phyloP scores from a whole-genome alignment of 352 stramenopile species.

The Lagenidium giganteum region DNA sequence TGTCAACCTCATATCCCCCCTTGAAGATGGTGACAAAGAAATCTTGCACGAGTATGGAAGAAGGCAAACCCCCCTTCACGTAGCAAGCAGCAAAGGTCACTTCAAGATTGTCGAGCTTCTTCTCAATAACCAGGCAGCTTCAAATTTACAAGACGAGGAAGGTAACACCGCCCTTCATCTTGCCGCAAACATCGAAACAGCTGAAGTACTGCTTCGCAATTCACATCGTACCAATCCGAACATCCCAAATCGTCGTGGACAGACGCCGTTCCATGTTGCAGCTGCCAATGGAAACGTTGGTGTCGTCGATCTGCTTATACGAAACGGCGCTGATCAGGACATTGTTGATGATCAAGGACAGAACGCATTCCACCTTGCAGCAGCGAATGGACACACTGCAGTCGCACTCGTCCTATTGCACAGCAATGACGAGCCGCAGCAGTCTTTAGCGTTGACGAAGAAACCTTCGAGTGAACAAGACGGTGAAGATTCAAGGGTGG shows the following conservation, averaged over 20 bases:
- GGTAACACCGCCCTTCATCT: slow-evolving; percentile 78
- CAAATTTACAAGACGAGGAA: slow-evolving; percentile 74
- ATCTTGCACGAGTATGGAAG: slow-evolving; percentile 66
- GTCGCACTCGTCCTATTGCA: slow-evolving; percentile 73
- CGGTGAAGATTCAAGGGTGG: neutral
- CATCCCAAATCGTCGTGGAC: slow-evolving; percentile 69
- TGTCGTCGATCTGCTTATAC: slow-evolving; percentile 72
- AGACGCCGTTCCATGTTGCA: slow-evolving; percentile 71
- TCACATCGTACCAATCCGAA: slow-evolving; percentile 72
- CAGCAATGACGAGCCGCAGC: slow-evolving; percentile 36
- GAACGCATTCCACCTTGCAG: slow-evolving; percentile 74
- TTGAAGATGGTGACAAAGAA: slow-evolving; percentile 77
- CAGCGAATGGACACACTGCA: slow-evolving; percentile 70
- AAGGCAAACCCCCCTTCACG: slow-evolving; percentile 68
- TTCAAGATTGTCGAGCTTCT: slow-evolving; percentile 54
- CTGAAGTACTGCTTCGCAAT: slow-evolving; percentile 50
- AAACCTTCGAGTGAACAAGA: slow-evolving; percentile 3
- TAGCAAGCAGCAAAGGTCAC: slow-evolving; percentile 71
- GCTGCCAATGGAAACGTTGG: slow-evolving; percentile 63
- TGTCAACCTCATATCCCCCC: slow-evolving; percentile 73
- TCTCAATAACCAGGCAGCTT: slow-evolving; percentile 54
- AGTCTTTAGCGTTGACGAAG: slow-evolving; percentile 10
- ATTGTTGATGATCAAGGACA: slow-evolving; percentile 82
- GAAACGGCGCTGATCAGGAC: slow-evolving; percentile 60
- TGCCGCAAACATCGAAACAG: slow-evolving; percentile 59